Conservation (phyloP, 1,284 basidiomycete species). For the Apiotrichum siamense region DNA sequence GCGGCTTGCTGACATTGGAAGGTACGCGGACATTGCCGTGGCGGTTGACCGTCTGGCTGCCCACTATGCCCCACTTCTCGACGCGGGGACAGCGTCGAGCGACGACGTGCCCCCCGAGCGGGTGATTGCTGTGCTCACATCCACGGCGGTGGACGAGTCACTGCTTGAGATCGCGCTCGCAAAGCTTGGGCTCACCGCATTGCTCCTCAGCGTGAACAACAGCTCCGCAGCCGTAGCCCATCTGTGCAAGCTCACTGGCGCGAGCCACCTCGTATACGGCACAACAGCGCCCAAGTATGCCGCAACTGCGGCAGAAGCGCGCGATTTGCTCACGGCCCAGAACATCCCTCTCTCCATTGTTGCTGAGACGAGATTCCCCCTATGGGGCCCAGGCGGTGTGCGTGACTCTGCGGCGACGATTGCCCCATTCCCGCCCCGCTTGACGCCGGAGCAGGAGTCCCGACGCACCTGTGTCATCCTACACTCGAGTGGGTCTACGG, state of each 20-base stretch:
- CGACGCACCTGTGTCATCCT: constrained; percentile 53
- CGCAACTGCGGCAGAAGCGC: constrained; percentile 42
- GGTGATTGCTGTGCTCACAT: constrained; percentile 48
- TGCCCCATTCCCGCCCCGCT: constrained; percentile 39
- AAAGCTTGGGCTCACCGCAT: constrained; percentile 50
- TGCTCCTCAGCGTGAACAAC: constrained; percentile 57
- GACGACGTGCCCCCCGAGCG: constrained; percentile 36
- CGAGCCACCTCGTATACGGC: constrained; percentile 52
- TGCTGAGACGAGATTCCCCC: constrained; percentile 49
- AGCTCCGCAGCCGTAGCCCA: constrained; percentile 56
- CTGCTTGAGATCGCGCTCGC: constrained; percentile 52
- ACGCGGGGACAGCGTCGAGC: constrained; percentile 1
- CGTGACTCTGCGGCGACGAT: constrained; percentile 35
- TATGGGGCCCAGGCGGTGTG: constrained; percentile 49
- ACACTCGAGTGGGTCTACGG: constrained; percentile 60
- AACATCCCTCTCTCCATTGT: constrained; percentile 41
- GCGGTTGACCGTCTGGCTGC: constrained; percentile 51
- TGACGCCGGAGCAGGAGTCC: constrained; percentile 52
- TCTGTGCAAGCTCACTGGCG: constrained; percentile 52
- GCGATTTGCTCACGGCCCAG: constrained; percentile 38
- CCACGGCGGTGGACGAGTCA: constrained; percentile 50
- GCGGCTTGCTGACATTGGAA: constrained; percentile 19
- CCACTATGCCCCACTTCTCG: constrained; percentile 43
- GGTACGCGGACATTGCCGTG: constrained; percentile 40
- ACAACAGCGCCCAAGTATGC: constrained; percentile 48